phyloP scores from a whole-genome alignment of 1,284 basidiomycete genomes.

The Phaffia rhodozyma region DNA sequence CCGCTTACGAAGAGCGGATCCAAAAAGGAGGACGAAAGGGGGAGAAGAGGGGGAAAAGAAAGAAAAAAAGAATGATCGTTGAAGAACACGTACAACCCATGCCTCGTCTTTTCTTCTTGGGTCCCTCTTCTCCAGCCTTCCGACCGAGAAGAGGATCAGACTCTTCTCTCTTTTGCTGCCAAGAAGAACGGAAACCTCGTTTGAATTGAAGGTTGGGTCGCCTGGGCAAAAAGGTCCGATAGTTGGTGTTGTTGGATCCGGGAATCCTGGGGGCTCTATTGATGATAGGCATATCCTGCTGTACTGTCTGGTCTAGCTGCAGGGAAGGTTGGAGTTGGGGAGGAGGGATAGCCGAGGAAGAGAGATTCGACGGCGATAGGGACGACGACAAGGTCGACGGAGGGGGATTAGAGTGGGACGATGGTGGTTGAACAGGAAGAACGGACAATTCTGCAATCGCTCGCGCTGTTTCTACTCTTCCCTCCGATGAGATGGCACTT shows the following conservation, averaged over 20 bases:
- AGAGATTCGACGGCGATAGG: not conserved
- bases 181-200: conserved; percentile 6
- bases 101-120: conserved; percentile 14
- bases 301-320: not conserved
- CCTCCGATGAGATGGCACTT: too few relatives aligned
- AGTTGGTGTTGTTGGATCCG: too few relatives aligned
- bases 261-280: too few relatives aligned
- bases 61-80: not conserved
- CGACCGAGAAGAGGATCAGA: not conserved
- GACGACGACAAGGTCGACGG: not conserved
- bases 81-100: conserved; percentile 3
- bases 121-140: not conserved
- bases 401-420: not conserved
- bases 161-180: not conserved
- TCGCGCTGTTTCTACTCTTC: too few relatives aligned
- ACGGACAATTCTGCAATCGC: not conserved
- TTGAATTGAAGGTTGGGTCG: conserved; percentile 1
- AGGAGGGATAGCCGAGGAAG: not conserved
- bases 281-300: not conserved
- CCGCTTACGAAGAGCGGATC: too few relatives aligned
- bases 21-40: not conserved
- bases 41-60: not conserved
- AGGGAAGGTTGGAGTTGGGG: not conserved
- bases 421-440: not conserved
- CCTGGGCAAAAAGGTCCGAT: too few relatives aligned